These are phyloP conservation scores for Rhizopogon vesiculosus DNA, from an alignment of 768 basidiomycete genomes.

Conservation along the genomic window DNA sequence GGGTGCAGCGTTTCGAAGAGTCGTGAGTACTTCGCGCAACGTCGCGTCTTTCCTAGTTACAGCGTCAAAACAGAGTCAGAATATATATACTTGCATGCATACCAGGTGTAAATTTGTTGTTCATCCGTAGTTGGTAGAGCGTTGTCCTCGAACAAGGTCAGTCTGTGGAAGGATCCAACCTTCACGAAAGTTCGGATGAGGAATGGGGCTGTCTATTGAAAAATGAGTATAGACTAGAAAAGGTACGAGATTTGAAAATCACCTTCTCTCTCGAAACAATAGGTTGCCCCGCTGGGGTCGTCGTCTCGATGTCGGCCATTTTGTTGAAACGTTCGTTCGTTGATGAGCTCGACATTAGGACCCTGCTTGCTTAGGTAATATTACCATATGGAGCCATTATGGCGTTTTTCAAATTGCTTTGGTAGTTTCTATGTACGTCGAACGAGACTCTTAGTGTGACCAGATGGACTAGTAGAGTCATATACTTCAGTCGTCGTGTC, in stretches of 20 bases:
- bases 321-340: neutral
- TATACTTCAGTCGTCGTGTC: too few species aligned
- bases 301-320: slow-evolving; percentile 35
- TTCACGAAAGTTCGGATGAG: slow-evolving; percentile 81
- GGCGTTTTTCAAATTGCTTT: too few species aligned
- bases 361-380: neutral
- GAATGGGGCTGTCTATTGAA: slow-evolving; percentile 67
- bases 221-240: neutral
- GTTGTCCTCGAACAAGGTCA: slow-evolving; percentile 73
- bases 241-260: neutral
- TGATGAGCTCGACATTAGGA: too few species aligned
- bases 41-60: slow-evolving; percentile 74
- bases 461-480: too few species aligned
- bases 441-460: too few species aligned
- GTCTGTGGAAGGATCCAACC: slow-evolving; percentile 72
- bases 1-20: slow-evolving; percentile 68
- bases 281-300: slow-evolving; percentile 40
- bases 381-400: neutral
- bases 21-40: slow-evolving; percentile 71
- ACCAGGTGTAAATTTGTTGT: slow-evolving; percentile 82
- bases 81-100: slow-evolving; percentile 9
- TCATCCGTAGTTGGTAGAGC: slow-evolving; percentile 75
- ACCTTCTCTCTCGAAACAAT: slow-evolving; percentile 58
- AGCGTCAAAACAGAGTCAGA: neutral
- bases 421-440: too few species aligned